Conservation (phyloP, 2,329 filamentous ascomycete species). For the Verticillium zaregamsianum region DNA sequence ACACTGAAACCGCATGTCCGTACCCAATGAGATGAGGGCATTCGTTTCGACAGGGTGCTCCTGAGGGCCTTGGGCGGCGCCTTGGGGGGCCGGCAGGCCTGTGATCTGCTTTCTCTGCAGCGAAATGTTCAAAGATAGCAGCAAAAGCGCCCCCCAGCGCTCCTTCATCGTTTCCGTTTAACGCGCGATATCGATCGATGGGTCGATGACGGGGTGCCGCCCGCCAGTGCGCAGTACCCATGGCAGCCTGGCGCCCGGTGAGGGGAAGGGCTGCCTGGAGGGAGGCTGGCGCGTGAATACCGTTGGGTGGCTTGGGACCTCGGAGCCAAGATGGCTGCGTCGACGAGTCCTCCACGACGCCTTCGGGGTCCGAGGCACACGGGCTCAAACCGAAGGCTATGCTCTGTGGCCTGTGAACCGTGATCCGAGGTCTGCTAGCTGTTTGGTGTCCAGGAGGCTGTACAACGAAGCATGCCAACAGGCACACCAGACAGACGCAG, state of each 20-base stretch:
- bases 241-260: not conserved
- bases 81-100: not conserved
- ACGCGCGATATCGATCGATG: not conserved
- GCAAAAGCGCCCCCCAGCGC: not conserved
- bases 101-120: not conserved
- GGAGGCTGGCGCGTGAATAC: not conserved
- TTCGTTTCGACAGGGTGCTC: not conserved
- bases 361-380: not conserved
- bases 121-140: not conserved
- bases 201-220: not conserved
- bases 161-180: not conserved
- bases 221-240: not conserved
- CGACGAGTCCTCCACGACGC: not conserved
- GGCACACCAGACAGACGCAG: not conserved
- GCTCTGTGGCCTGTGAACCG: not conserved
- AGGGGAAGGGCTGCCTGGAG: not conserved
- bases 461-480: not conserved
- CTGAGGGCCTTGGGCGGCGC: not conserved
- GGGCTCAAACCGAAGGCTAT: not conserved
- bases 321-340: not conserved
- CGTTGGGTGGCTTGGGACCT: not conserved
- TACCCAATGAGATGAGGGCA: conserved; percentile 1
- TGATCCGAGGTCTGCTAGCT: not conserved
- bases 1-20: conserved; percentile 13
- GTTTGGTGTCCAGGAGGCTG: not conserved